Evolutionary conservation across 805 yeast genomes (phyloP), one percentile per base, ranked within the genome.

Genomic region (Candida silvicultrix): DNA sequence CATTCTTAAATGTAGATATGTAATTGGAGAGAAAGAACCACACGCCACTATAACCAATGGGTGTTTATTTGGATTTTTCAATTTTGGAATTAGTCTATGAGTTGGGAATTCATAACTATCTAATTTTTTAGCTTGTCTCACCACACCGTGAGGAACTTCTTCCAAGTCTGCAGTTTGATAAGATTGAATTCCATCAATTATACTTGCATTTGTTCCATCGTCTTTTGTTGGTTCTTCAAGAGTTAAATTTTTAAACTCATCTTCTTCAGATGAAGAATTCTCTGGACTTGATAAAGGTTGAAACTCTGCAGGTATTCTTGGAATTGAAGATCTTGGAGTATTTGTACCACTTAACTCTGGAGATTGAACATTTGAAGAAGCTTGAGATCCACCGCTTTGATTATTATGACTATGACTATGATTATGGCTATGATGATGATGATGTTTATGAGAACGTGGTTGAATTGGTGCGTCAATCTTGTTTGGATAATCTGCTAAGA

Each of bases 41-140:
- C 99, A 94, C 1, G 98, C 97, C 23, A 94, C 98, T 44, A 94
- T 78, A 12, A 94, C 97, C 53, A 94, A 72, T 1, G 99, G 99
- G 54, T 81, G 75, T 66, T 92, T 92, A 50, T 83, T 71, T 46
- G 84, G 80, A 58, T 89, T 94, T 47, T 77, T 67, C 57, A 90
- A 65, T 45, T 75, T 74, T 21, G 81, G 78, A 28, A 87, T 83
- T 44, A 92, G 71, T 49, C 98, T 71, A 67, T 94, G 98, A 1
- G 85, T 78, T 2, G 99, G 99, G 65, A 94, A 94, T 47, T 71
- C 64, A 66, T 94, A 94, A 41, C 78, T 75, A 14, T 75, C 77
- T 22, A 90, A 65, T 12, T 66, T 68, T 50, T 78, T 80, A 1
- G 98, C 90, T 65, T 94, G 99, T 50, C 99, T 77, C 41, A 80